Conservation (phyloP, 2,329 filamentous ascomycete genomes). For the Albophoma yamanashiensis region DNA sequence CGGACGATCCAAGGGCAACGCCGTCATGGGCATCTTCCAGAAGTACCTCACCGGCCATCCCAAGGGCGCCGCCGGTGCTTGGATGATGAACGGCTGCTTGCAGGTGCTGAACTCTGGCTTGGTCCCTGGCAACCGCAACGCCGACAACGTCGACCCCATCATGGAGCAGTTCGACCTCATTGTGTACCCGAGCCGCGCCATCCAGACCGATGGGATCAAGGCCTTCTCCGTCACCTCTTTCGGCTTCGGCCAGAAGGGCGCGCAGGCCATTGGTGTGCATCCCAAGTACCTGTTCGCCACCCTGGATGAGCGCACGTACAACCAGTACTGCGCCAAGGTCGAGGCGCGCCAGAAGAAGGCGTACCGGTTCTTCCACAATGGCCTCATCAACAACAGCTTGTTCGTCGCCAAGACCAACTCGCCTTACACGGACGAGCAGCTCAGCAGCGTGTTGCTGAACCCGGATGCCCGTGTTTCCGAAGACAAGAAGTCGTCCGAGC, state of each 20-base stretch:
- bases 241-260: constrained; percentile 98
- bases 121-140: constrained; percentile 94
- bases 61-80: constrained; percentile 97
- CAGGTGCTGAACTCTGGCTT: constrained; percentile 91
- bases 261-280: constrained; percentile 93
- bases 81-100: constrained; percentile 98
- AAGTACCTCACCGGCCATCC: constrained; percentile 98
- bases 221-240: constrained; percentile 98
- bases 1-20: constrained; percentile 92
- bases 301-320: constrained; percentile 78
- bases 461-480: constrained; percentile 75
- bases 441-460: constrained; percentile 84
- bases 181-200: constrained; percentile 86
- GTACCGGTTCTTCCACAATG: constrained; percentile 97
- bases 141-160: constrained; percentile 89
- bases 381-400: constrained; percentile 93
- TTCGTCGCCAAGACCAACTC: constrained; percentile 92
- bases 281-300: constrained; percentile 91
- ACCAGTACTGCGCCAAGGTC: constrained; percentile 77
- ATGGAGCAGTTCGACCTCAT: constrained; percentile 99
- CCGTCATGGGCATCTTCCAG: constrained; percentile 94
- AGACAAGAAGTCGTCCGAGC: constrained; percentile 77
- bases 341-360: constrained; percentile 95
- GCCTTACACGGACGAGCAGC: constrained; percentile 82
- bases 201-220: constrained; percentile 97